Percentiles rank a stretch among this genome's conserved stretches.
Evolutionary conservation across 805 yeast species (phyloP).

Genomic region (Teunomyces tritomae): DNA sequence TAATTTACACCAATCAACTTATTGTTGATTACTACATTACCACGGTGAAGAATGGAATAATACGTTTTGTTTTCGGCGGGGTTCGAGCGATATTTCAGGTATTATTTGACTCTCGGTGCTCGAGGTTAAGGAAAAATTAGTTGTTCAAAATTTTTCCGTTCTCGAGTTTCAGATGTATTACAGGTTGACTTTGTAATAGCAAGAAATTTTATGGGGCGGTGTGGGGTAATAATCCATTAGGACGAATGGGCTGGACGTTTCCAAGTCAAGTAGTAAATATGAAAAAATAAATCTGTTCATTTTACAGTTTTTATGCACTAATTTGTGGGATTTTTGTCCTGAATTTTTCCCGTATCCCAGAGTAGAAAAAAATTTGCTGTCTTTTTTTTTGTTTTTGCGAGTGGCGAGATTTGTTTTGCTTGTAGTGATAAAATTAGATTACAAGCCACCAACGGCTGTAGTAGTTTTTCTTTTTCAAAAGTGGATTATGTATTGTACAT

Average conservation of each 20-base stretch:
- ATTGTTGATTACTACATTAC: neutral
- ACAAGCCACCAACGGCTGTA: neutral
- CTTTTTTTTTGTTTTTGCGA: neutral
- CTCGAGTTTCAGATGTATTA: neutral
- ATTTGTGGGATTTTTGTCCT: neutral
- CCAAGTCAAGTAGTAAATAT: neutral
- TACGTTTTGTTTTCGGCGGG: neutral
- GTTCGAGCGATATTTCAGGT: neutral
- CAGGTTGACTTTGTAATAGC: neutral
- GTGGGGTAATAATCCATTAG: neutral
- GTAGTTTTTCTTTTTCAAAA: neutral
- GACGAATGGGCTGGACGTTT: neutral
- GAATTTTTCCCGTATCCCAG: neutral
- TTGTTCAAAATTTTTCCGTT: neutral
- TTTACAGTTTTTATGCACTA: slow-evolving; percentile 2
- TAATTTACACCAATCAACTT: neutral
- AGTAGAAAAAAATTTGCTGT: neutral
- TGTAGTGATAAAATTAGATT: too few species aligned
- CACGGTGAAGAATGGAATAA: neutral
- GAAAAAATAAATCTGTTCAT: neutral
- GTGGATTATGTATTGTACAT: too few species aligned
- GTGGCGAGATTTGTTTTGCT: neutral
- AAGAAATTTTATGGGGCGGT: neutral
- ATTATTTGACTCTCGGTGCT: neutral
- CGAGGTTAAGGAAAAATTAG: neutral